Conservation (phyloP, 169 alveolate genomes). For the Toxoplasma gondii region DNA sequence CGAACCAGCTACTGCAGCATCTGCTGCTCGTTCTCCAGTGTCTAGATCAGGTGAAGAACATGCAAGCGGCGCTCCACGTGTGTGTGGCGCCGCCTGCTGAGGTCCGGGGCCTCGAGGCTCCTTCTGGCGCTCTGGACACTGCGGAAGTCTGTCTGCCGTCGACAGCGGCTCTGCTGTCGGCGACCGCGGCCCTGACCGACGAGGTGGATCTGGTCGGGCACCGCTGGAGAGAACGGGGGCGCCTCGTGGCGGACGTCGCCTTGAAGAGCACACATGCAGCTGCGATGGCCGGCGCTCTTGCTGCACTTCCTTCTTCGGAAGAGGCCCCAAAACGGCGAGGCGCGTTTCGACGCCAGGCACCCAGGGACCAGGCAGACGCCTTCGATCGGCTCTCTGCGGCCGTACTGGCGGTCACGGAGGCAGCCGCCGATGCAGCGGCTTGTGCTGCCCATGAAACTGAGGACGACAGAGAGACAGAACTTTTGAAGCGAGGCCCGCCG, state of each 20-base stretch:
- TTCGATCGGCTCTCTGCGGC: background rate
- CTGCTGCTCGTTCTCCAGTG: constrained; percentile 7
- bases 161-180: background rate
- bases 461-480: background rate
- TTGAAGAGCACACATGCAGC: background rate
- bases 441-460: background rate
- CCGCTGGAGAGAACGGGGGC: background rate
- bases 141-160: no score
- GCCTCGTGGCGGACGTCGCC: background rate
- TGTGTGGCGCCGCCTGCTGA: background rate
- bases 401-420: background rate
- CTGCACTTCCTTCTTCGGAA: background rate
- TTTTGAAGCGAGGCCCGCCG: background rate
- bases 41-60: background rate
- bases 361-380: background rate
- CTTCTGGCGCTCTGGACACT: background rate
- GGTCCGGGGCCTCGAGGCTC: background rate
- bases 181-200: background rate
- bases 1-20: background rate
- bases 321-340: background rate
- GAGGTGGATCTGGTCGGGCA: background rate
- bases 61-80: background rate
- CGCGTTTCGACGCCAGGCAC: background rate
- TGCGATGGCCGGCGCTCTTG: background rate
- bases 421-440: constrained; percentile 2